Percentiles rank a stretch among this genome's conserved stretches.
Conservation (phyloP, 805 yeast genomes). For the Wickerhamiella slavikovae region DNA sequence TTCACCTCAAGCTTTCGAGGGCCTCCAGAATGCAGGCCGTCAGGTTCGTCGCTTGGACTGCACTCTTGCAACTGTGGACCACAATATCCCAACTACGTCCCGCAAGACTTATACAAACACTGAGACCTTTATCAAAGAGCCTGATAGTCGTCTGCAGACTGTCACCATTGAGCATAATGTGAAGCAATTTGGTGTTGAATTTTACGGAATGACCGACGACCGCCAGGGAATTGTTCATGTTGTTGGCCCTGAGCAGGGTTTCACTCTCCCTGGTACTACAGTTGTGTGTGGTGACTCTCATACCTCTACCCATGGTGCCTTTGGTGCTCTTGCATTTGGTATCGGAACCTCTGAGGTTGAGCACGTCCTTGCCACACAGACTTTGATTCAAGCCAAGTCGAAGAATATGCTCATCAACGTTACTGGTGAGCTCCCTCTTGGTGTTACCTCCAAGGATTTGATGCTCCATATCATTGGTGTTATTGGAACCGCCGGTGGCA, state of each 20-base stretch:
- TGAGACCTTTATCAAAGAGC: conserved; percentile 66
- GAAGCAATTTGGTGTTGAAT: conserved; percentile 70
- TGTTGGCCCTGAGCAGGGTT: conserved; percentile 98
- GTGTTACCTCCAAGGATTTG: conserved; percentile 90
- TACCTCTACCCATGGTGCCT: conserved; percentile 97
- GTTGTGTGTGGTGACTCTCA: conserved; percentile 99
- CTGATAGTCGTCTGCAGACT: conserved; percentile 83
- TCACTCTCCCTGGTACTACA: conserved; percentile 94
- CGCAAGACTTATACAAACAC: conserved; percentile 56
- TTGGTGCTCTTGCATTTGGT: conserved; percentile 94
- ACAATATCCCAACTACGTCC: conserved; percentile 90
- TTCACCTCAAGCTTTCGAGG: conserved; percentile 98
- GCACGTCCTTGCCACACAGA: conserved; percentile 95
- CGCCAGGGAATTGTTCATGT: conserved; percentile 98
- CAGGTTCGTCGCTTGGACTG: conserved; percentile 77
- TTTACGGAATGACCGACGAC: conserved; percentile 82
- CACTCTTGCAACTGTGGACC: conserved; percentile 88
- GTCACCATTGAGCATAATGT: conserved; percentile 85
- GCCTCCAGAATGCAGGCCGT: conserved; percentile 73
- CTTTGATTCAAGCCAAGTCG: conserved; percentile 75
- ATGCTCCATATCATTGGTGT: conserved; percentile 86
- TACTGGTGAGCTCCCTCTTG: conserved; percentile 65
- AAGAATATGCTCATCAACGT: conserved; percentile 86
- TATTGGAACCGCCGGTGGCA: conserved; percentile 99
- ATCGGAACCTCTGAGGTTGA: conserved; percentile 98